Base-by-base conservation (phyloP, 768 basidiomycete genomes). In the Boletus eberwhitei region DNA sequence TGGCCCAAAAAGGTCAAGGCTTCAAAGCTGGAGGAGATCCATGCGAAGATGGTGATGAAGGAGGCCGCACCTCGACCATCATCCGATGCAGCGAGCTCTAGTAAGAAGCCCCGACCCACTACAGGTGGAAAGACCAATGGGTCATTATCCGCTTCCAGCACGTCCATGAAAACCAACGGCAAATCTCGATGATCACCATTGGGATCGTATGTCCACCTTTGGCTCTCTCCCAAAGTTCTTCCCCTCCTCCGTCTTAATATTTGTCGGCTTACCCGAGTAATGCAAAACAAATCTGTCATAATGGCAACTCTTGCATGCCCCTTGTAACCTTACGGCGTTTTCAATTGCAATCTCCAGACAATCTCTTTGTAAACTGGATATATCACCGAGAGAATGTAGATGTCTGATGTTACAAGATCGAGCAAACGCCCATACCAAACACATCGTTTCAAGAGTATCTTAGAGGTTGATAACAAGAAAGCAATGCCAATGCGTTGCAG, bases 1-100 rank as follows among this genome's bases (percentile, higher is more conserved):
- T 98, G 95, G 95, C 95, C 95, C 6, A 91, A 96, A 77, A 92
- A 95, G 73, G 94, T 98, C 60, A 93, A 89, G 69, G 92, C 93
- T 13, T 85, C 83, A 16, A 97, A 97, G 72, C 76, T 98, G 37
- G 90, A 95, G 71, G 93, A 93, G 67, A 96, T 98, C 41, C 93
- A 97, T 64, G 88, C 90, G 16, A 97, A 97, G 75, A 93, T 97
- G 88, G 90, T 92, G 57, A 87, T 88, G 81, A 91, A 91, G 71
- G 90, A 90, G 66, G 80, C 83, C 43, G 80, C 82, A 34, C 83
- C 84, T n/a, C 74, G 82, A 55, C 72, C 80, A n/a, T 74, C 77
- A 48, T 73, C 79, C 22, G 85, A 85, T 50, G 62, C 58, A 40
- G 60, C 70, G 29, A 77, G 64, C 55, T 69, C 77, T 6, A 61